A percentile compares a stretch with the other conserved stretches of the same genome.
Conservation (phyloP, 129 eudicot genomes). For the Escallonia rubra region DNA sequence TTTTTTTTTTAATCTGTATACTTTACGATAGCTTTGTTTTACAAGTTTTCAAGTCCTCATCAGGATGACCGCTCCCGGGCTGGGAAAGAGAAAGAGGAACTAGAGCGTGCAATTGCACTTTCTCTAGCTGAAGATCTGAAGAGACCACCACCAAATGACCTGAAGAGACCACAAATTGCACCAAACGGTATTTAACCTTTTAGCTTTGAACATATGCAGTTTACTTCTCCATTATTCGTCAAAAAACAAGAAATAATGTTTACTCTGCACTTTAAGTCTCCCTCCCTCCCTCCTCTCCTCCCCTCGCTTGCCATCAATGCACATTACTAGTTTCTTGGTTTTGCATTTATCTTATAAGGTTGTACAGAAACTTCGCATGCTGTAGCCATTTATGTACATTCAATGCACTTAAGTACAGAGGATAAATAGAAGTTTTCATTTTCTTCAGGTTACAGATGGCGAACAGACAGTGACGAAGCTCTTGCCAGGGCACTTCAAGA, state of each 20-base stretch:
- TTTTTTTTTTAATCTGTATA: no score
- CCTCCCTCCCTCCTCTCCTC: background rate
- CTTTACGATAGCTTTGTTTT: background rate
- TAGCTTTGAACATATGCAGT: background rate
- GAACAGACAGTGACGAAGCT: constrained; percentile 47
- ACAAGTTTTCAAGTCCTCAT: constrained; percentile 12
- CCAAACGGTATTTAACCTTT: constrained; percentile 40
- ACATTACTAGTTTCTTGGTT: no score
- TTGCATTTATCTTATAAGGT: no score
- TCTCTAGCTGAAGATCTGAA: constrained; percentile 78
- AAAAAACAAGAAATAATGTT: background rate
- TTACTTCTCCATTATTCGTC: no score
- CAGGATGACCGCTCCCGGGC: constrained; percentile 76
- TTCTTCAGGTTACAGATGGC: constrained; percentile 57
- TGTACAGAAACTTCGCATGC: no score
- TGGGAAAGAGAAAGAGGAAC: constrained; percentile 75
- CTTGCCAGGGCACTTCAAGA: constrained; percentile 51
- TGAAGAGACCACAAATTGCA: no score
- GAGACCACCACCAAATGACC: constrained; percentile 17
- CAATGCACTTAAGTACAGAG: no score
- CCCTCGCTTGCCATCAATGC: background rate
- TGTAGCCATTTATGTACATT: no score
- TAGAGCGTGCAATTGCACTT: constrained; percentile 78
- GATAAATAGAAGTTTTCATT: background rate
- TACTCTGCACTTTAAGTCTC: constrained; percentile 1